These are phyloP conservation scores for Russula virescens DNA, from an alignment of 768 basidiomycete genomes.

Conservation along the genomic window DNA sequence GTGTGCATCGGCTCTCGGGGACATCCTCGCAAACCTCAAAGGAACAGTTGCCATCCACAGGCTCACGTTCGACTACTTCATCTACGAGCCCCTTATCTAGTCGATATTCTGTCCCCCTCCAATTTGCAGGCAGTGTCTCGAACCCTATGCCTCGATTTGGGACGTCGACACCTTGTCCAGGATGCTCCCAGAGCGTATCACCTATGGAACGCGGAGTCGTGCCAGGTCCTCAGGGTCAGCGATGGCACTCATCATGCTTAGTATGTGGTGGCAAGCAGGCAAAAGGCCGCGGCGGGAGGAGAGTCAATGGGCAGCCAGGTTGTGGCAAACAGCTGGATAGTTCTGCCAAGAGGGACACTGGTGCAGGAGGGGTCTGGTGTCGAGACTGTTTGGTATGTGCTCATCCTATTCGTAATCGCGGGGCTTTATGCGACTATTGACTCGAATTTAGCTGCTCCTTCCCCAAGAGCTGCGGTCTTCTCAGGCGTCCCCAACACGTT, in stretches of 20 bases:
- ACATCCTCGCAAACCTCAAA: not conserved
- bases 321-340: constrained; percentile 83
- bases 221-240: constrained; percentile 74
- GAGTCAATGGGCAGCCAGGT: constrained; percentile 57
- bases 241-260: constrained; percentile 75
- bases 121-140: constrained; percentile 35
- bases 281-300: constrained; percentile 38
- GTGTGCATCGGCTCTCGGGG: constrained; percentile 15
- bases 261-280: constrained; percentile 70
- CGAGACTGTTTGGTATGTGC: constrained; percentile 66
- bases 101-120: constrained; percentile 37
- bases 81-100: constrained; percentile 33
- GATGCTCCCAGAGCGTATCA: constrained; percentile 66
- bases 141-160: constrained; percentile 50
- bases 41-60: constrained; percentile 24
- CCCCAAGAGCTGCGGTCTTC: constrained; percentile 45
- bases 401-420: not conserved
- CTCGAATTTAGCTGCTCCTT: constrained; percentile 46
- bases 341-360: constrained; percentile 65
- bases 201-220: constrained; percentile 84
- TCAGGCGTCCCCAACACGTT: constrained; percentile 47
- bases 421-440: constrained; percentile 1
- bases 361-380: constrained; percentile 69
- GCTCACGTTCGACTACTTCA: constrained; percentile 24
- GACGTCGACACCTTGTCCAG: constrained; percentile 59